Evolutionary conservation across 495 filamentous ascomycete species (phyloP), one percentile per base, ranked within the genome.

Genomic region (Penicillium angulare): DNA sequence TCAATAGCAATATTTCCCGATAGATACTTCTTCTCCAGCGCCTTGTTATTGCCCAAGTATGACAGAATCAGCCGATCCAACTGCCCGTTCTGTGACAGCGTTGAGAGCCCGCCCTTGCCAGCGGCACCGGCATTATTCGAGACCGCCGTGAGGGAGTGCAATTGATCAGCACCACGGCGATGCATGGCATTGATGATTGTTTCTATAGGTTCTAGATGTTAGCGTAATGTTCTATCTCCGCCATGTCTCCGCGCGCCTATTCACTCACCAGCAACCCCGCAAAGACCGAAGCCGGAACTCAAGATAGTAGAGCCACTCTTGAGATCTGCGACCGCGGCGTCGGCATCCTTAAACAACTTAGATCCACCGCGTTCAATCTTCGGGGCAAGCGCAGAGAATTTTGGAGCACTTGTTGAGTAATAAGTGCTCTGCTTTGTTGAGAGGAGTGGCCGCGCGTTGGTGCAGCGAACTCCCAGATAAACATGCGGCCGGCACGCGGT

Each of bases 81-180:
- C 66, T 95, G 90, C 49, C 85, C 87, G 2, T 84, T 79, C 52
- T 86, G 82, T 18, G 90, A 79, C 12, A 96, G 77, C 46, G 86
- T 81, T 35, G 89, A 86, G n/a, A 96, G 79, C 0, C 91, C 91
- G 24, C 80, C 81, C 42, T 79, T 82, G 26, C 78, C 77, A 43
- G 89, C 86, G 23, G 86, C 82, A 51, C 91, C 91, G 34, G 91
- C 91, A 63, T 96, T 96, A 71, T 96, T 96, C 44, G 89, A 95
- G 22, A 95, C 86, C 13, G 88, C 90, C 3, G 90, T 96, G 6
- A 96, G 66, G 16, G 82, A 82, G 7, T 76, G 87, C 60, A 93
- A 81, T 34, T 84, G 76, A 22, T 86, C 81, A 42, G 75, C 78
- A 29, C 85, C 82, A 50, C 87, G 71, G 16, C 83, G 68, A 49